Percentiles rank a stretch among this genome's conserved stretches.
Conservation (phyloP, 768 basidiomycete genomes). For the Dacryopinax spathularia region DNA sequence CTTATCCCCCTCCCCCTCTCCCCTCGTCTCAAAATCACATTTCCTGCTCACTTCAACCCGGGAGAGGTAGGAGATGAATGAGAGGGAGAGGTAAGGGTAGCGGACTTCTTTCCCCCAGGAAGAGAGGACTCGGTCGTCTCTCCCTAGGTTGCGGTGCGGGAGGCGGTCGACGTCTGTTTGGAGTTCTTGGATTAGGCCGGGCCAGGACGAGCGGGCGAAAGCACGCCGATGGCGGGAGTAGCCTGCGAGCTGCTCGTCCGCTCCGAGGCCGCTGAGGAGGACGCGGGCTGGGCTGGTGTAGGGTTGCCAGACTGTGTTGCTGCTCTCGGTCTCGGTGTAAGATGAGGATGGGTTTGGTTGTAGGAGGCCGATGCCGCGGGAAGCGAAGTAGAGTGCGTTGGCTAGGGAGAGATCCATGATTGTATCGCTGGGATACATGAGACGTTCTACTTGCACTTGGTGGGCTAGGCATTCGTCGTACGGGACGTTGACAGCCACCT, state of each 20-base stretch:
- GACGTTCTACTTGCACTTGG: conserved; percentile 40
- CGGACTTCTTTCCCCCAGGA: conserved; percentile 84
- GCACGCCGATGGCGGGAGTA: conserved; percentile 79
- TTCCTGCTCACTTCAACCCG: conserved; percentile 68
- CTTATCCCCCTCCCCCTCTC: conserved; percentile 85
- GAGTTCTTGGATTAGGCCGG: conserved; percentile 69
- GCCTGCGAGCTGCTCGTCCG: conserved; percentile 90
- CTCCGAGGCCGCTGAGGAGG: conserved; percentile 78
- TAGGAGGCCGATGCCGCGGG: conserved; percentile 69
- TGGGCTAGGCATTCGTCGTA: conserved; percentile 35
- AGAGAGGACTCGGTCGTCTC: conserved; percentile 89
- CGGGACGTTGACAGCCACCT: conserved; percentile 78
- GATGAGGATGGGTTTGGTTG: too few relatives aligned
- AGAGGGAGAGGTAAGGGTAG: conserved; percentile 77
- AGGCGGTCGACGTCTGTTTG: conserved; percentile 82
- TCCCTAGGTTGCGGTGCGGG: conserved; percentile 75
- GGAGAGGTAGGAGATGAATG: conserved; percentile 63
- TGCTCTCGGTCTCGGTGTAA: too few relatives aligned
- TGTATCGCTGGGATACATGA: conserved; percentile 67
- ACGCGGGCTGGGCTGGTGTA: conserved; percentile 71
- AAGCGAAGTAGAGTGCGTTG: conserved; percentile 84
- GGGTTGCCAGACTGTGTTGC: conserved; percentile 27
- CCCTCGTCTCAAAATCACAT: conserved; percentile 47
- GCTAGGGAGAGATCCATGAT: conserved; percentile 92
- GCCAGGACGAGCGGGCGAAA: conserved; percentile 55